These are phyloP conservation scores for Paxillus rubicundulus DNA, from an alignment of 768 basidiomycete genomes.

Conservation along the genomic window DNA sequence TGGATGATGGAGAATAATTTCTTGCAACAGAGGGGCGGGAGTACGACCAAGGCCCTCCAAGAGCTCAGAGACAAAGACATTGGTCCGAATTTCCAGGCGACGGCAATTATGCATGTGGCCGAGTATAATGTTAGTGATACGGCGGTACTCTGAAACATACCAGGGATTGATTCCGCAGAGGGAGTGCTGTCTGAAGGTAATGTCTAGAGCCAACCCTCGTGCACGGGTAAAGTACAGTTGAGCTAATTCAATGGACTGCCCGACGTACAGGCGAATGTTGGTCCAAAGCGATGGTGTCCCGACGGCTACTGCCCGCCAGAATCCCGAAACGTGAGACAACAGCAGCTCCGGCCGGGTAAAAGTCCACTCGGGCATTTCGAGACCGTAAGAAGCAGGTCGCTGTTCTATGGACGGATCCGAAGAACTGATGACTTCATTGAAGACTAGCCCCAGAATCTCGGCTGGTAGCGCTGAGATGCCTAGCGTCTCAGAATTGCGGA, in stretches of 20 bases:
- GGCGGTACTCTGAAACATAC: constrained; percentile 20
- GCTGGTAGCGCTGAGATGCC: constrained; percentile 23
- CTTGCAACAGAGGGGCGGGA: constrained; percentile 24
- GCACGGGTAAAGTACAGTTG: constrained; percentile 27
- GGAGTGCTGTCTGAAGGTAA: constrained; percentile 23
- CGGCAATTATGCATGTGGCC: constrained; percentile 25
- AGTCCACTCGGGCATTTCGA: constrained; percentile 9
- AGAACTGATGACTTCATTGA: constrained; percentile 15
- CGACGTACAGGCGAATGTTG: constrained; percentile 22
- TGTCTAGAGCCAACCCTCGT: constrained; percentile 20
- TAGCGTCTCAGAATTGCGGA: constrained; percentile 1
- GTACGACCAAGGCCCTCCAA: constrained; percentile 20
- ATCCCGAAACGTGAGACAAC: constrained; percentile 40
- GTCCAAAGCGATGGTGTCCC: constrained; percentile 42
- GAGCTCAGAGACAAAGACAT: constrained; percentile 23
- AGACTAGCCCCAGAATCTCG: constrained; percentile 28
- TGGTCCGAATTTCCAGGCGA: constrained; percentile 25
- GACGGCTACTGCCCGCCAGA: constrained; percentile 42
- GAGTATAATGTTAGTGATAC: constrained; percentile 25
- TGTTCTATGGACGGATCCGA: constrained; percentile 2
- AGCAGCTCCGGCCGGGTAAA: constrained; percentile 29
- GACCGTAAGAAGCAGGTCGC: not conserved
- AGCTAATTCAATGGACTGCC: constrained; percentile 26
- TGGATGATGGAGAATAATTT: constrained; percentile 26
- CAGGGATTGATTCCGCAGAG: constrained; percentile 18